Base-by-base conservation (phyloP, 2,329 filamentous ascomycete species). In the Arthrobotrys iridis region DNA sequence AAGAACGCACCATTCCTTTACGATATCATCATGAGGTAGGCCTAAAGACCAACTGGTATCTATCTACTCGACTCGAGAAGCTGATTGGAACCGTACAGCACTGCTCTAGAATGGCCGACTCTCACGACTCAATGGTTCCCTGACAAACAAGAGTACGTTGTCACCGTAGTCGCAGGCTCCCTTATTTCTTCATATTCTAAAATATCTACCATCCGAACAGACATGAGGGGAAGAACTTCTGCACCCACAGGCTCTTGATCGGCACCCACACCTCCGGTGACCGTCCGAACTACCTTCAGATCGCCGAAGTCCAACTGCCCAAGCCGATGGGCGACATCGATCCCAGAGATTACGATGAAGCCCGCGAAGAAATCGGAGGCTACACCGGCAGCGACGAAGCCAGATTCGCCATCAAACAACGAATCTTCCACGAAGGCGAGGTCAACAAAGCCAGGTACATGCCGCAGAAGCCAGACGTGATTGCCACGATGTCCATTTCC, bases 1-100 rank as follows among this genome's bases (percentile, higher is more conserved):
- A 99, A 99, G 86, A 99, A 99, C 84, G 93, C 92, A 78, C 93
- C 95, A 2, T 98, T 98, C 81, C 90, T 99, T 79, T 99, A 99
- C 83, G 95, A 99, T 82, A 92, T 97, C 89, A 95, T 99, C 78
- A 87, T 98, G 77, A 93, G 89, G 89, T 89, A 83, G 78, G 78
- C 64, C 13, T 11, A 15, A n/a, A n/a, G n/a, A n/a, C n/a, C n/a
- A n/a, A n/a, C n/a, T n/a, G 37, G 28, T 40, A 52, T 74, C 52
- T 22, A 70, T 77, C 62, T 0, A 46, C 15, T 15, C 1, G 13
- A 37, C 7, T 4, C 2, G 20, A 33, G 4, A 20, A 48, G 45
- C 71, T 75, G 37, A 75, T 18, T 26, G 24, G 4, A 24, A 60
- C 33, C 55, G 10, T 26, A 8, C 52, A 90, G 93, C 80, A 96